Base-by-base conservation (phyloP, 805 yeast species). In the Kodamaea sagamina region DNA sequence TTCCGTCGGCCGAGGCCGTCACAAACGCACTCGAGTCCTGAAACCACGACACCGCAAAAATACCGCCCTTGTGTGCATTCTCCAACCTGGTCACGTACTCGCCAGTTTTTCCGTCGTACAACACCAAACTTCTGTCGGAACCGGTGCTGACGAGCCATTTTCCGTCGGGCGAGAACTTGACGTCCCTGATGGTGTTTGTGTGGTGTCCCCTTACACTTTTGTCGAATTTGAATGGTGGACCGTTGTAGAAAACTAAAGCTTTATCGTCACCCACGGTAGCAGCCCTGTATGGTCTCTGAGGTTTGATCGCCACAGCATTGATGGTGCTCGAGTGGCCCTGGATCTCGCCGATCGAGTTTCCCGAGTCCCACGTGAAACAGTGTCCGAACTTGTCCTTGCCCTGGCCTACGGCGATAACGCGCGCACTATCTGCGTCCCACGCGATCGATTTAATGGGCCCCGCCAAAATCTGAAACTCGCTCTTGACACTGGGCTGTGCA, bases 311-410 rank as follows among this genome's bases (percentile, higher is more conserved):
- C 15, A 89, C 96, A 0, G 93, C 88, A 57, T 86, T 89, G 58
- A 92, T 80, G 36, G 78, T 79, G 18, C 88, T 82, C 12, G 92
- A 77, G 61, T 93, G 99, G 17, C 99, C 99, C 38, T 89, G 82
- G 54, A 92, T 84, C 59, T 93, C 98, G 43, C 99, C 99, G 34
- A 93, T 82, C n/a, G 97, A 81, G 65, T 93, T 93, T 47, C 99
- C 99, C 1, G 96, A 78, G 59, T 93, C 99, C 78, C 85, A 86
- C 6, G 96, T 81, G 62, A 92, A 88, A 50, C 95, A 89, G 53
- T 86, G 96, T 5, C 98, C 99, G 58, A 79, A 90, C 47, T 86
- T 77, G 54, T 89, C 97, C 52, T 84, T 84, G 39, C 98, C 99
- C 53, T 86, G 84, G 43, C 99, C 99, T 8, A 90, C 98, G 1